Conservation (phyloP, 225 moss, liverwort and hornwort species). For the Bryoerythrophyllum caledonicum region DNA sequence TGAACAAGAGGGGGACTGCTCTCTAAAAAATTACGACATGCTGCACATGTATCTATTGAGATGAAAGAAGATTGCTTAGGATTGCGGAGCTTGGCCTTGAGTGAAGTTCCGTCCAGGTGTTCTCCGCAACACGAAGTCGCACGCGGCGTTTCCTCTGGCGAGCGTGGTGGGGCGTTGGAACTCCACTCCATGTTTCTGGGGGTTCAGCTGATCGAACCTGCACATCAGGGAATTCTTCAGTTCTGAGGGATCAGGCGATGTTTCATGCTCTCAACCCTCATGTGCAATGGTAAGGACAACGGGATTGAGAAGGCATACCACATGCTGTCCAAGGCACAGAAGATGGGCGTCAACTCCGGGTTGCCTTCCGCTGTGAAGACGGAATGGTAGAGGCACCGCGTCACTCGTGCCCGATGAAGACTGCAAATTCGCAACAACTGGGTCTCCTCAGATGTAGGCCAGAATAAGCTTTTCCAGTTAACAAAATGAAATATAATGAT, state of each 20-base stretch:
- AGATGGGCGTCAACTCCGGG: slow-evolving; percentile 71
- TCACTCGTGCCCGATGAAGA: slow-evolving; percentile 62
- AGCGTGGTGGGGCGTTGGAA: slow-evolving; percentile 66
- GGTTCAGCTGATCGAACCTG: slow-evolving; percentile 73
- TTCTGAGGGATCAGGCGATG: not conserved
- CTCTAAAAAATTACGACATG: not conserved
- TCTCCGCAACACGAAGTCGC: slow-evolving; percentile 55
- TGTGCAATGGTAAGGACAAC: too few species aligned
- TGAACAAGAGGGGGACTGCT: not conserved
- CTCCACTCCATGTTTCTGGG: slow-evolving; percentile 64
- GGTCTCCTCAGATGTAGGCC: not conserved
- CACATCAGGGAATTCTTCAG: not conserved
- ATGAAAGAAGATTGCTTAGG: not conserved
- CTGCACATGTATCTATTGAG: not conserved
- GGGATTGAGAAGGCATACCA: slow-evolving; percentile 38
- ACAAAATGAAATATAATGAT: too few species aligned
- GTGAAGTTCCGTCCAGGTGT: slow-evolving; percentile 16
- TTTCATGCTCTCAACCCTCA: not conserved
- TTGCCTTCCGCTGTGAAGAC: slow-evolving; percentile 70
- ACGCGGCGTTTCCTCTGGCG: slow-evolving; percentile 53
- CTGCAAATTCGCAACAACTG: slow-evolving; percentile 32
- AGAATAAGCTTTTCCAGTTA: too few species aligned
- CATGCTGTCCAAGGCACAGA: slow-evolving; percentile 76
- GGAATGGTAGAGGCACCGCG: slow-evolving; percentile 73
- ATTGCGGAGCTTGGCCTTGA: slow-evolving; percentile 7